These are phyloP conservation scores for Vigna radiata DNA, from an alignment of 306 rosid genomes.

Conservation along the genomic window DNA sequence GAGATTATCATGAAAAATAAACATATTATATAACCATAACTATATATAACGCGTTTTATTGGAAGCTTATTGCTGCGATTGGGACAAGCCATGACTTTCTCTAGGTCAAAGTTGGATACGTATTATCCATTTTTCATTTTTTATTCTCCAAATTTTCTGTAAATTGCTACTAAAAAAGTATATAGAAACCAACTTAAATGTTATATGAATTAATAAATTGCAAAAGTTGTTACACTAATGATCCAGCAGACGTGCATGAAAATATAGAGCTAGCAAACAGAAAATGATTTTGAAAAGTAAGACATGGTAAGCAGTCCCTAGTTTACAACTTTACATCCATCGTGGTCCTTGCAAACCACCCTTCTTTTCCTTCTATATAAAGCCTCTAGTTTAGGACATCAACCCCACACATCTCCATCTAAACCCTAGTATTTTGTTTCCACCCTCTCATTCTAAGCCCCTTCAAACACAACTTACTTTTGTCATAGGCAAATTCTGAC, in stretches of 20 bases:
- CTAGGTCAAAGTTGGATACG: slow-evolving; percentile 35
- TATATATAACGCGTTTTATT: slow-evolving; percentile 34
- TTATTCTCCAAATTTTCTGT: not conserved
- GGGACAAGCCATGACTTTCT: slow-evolving; percentile 7
- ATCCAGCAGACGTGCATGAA: slow-evolving; percentile 31
- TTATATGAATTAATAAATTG: not conserved
- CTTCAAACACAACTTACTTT: not conserved
- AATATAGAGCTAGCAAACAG: slow-evolving; percentile 34
- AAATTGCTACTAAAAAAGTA: not conserved
- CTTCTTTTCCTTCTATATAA: slow-evolving; percentile 43
- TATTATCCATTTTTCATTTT: not conserved
- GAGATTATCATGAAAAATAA: not conserved
- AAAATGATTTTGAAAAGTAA: slow-evolving; percentile 41
- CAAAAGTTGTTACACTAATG: slow-evolving; percentile 17
- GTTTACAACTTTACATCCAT: slow-evolving; percentile 2
- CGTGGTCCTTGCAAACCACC: slow-evolving; percentile 4
- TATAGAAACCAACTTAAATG: not conserved
- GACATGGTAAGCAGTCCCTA: slow-evolving; percentile 43
- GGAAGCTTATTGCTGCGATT: slow-evolving; percentile 33
- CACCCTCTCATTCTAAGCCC: not conserved
- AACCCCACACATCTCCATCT: slow-evolving; percentile 5
- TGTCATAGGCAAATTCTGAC: not conserved
- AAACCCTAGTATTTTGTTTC: not conserved
- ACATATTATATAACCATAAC: not conserved
- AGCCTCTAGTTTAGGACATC: slow-evolving; percentile 23